A percentile compares a stretch with the other conserved stretches of the same genome.
phyloP scores from a whole-genome alignment of 2,329 filamentous ascomycete species.

The Verticillium dahliae region DNA sequence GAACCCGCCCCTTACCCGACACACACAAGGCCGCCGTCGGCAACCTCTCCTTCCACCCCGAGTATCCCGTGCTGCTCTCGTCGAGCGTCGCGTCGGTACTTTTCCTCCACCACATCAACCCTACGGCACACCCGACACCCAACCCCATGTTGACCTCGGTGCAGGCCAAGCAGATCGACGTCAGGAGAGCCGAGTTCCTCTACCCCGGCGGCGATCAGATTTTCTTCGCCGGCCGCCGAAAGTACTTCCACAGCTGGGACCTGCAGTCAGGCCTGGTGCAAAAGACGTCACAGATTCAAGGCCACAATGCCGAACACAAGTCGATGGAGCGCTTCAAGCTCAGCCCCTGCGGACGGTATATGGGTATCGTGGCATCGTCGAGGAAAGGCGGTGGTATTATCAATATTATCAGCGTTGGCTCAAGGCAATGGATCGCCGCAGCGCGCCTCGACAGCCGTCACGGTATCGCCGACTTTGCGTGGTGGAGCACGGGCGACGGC shows the following conservation, averaged over 20 bases:
- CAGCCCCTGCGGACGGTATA: constrained; percentile 78
- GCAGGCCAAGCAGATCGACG: constrained; percentile 76
- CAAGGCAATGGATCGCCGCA: constrained; percentile 82
- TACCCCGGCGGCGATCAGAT: constrained; percentile 68
- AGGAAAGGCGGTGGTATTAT: constrained; percentile 83
- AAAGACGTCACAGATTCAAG: constrained; percentile 70
- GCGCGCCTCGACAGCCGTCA: constrained; percentile 75
- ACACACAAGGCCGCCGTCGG: constrained; percentile 73
- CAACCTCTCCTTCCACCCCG: constrained; percentile 83
- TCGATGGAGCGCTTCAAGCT: constrained; percentile 88
- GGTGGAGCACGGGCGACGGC: constrained; percentile 83
- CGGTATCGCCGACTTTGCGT: constrained; percentile 84
- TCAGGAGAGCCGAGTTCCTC: constrained; percentile 78
- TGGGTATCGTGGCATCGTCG: constrained; percentile 74
- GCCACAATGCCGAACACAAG: constrained; percentile 75
- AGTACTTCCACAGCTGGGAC: constrained; percentile 94
- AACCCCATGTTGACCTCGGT: constrained; percentile 89
- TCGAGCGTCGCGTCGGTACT: constrained; percentile 80
- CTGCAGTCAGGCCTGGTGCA: constrained; percentile 74
- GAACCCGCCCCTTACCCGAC: constrained; percentile 77
- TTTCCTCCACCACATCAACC: constrained; percentile 82
- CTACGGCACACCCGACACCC: constrained; percentile 65
- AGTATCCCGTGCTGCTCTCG: constrained; percentile 81
- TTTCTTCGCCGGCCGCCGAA: constrained; percentile 79
- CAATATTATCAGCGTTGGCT: constrained; percentile 73